Conservation (phyloP, 441 rosid species). For the Pelargonium cotyledonis region DNA sequence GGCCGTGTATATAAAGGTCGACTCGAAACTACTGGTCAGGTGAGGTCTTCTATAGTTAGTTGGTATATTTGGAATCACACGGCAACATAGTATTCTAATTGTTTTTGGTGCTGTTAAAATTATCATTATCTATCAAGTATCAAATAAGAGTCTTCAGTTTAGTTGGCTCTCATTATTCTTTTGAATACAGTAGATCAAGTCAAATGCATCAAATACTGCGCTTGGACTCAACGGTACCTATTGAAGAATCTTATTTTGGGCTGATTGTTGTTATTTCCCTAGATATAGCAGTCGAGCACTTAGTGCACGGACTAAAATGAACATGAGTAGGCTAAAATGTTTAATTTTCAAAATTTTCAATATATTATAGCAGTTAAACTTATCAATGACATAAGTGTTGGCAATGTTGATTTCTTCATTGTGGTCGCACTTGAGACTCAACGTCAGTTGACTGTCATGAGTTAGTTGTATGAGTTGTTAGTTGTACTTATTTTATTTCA, state of each 20-base stretch:
- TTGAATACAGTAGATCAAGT: not conserved
- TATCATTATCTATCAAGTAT: not conserved
- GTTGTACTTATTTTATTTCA: too few relatives aligned
- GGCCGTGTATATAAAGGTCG: slow-evolving; percentile 89
- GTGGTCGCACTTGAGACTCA: too few relatives aligned
- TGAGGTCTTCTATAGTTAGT: slow-evolving; percentile 19
- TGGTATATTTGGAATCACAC: not conserved
- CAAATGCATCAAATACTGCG: not conserved
- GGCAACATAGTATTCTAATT: not conserved
- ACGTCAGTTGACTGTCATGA: too few relatives aligned
- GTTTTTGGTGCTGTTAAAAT: slow-evolving; percentile 4
- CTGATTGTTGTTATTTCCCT: not conserved
- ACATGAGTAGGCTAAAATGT: not conserved
- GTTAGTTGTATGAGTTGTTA: too few relatives aligned
- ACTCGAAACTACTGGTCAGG: slow-evolving; percentile 93
- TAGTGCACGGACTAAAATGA: not conserved
- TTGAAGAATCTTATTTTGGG: not conserved
- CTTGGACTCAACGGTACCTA: not conserved
- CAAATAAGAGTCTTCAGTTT: not conserved
- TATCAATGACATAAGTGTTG: not conserved
- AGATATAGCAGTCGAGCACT: not conserved
- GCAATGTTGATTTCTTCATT: not conserved
- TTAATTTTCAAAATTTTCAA: not conserved
- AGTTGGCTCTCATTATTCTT: not conserved
- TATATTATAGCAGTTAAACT: not conserved